Evolutionary conservation across 2,329 filamentous ascomycete genomes (phyloP).

Genomic region (Harringtonia lauricola): DNA sequence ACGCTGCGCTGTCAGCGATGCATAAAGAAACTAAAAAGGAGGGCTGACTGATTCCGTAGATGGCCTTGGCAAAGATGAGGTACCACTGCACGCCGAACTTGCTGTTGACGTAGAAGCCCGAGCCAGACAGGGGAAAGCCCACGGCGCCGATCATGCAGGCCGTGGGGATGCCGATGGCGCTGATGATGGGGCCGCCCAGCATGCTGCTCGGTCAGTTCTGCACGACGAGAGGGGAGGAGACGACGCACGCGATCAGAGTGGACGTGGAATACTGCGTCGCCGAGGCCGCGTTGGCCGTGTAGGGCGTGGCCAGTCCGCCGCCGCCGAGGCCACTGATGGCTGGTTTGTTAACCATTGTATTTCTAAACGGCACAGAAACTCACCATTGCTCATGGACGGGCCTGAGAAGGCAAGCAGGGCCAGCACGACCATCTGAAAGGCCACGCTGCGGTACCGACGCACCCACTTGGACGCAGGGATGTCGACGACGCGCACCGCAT

Average conservation of each 20-base stretch:
- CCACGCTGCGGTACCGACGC: neutral
- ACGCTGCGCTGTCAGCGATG: neutral
- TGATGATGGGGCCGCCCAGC: slow-evolving; percentile 1
- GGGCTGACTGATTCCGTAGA: slow-evolving; percentile 1
- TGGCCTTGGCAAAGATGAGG: slow-evolving; percentile 1
- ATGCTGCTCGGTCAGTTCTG: neutral
- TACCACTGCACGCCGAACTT: slow-evolving; percentile 2
- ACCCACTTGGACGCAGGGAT: slow-evolving; percentile 1
- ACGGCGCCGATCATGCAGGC: neutral
- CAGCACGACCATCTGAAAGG: slow-evolving; percentile 1
- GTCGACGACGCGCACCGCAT: slow-evolving; percentile 1
- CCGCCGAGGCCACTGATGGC: slow-evolving; percentile 1
- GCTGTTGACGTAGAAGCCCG: slow-evolving; percentile 2
- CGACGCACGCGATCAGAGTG: neutral
- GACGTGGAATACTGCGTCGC: slow-evolving; percentile 1
- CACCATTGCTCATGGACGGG: slow-evolving; percentile 2
- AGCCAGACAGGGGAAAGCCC: slow-evolving; percentile 1
- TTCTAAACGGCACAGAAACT: neutral
- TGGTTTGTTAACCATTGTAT: neutral
- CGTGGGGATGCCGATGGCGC: neutral
- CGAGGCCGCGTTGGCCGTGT: neutral
- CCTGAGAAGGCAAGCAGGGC: neutral
- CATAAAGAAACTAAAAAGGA: neutral
- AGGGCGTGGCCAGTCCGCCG: slow-evolving; percentile 1
- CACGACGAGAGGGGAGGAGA: neutral